Base-by-base conservation (phyloP, 768 basidiomycete species). In the Hypholoma fasciculare region DNA sequence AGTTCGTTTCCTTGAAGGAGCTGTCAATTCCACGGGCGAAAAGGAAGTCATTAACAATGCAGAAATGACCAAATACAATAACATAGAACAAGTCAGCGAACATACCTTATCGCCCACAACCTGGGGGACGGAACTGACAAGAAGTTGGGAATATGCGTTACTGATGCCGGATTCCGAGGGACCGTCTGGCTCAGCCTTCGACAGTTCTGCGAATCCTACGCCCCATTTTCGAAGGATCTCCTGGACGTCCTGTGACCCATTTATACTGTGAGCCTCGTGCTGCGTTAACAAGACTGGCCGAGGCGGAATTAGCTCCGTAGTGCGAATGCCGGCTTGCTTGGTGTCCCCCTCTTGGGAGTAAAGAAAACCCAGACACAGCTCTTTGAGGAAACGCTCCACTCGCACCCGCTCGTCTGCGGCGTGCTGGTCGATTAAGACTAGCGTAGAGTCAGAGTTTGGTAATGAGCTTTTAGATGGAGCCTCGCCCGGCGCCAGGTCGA, bases 371-470 rank as follows among this genome's bases (percentile, higher is more conserved):
- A 78, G 69, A 72, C 92, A 94, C n/a, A 94, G 68, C 48, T 85
- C 83, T 61, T 78, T 80, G 63, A 96, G 78, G 69, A 92, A 90
- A 26, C 76, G 73, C 74, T 99, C 97, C 58, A 98, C 92, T 19
- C 96, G 86, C 46, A 98, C 77, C 19, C 97, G 87, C 72, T 99
- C 97, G 68, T 97, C 94, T n/a, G 96, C 96, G 12, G 97, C 97
- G 69, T 99, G 97, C 71, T 99, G 97, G 75, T 99, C 97, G 48
- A 99, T 80, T 52, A 98, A 79, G 34, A 96, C 77, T 30, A 98
- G 80, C 27, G 70, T 62, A 48, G 71, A 62, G 49, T 55, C 54
- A 40, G 58, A 50, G 44, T 52, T 34, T 52, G 49, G 34, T 44
- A 17, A 30, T 49, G 53, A 62, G 49, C 49, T 44, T 37, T 44